Evolutionary conservation across 352 stramenopile species (phyloP).

Genomic region (Phytophthora hybrid): DNA sequence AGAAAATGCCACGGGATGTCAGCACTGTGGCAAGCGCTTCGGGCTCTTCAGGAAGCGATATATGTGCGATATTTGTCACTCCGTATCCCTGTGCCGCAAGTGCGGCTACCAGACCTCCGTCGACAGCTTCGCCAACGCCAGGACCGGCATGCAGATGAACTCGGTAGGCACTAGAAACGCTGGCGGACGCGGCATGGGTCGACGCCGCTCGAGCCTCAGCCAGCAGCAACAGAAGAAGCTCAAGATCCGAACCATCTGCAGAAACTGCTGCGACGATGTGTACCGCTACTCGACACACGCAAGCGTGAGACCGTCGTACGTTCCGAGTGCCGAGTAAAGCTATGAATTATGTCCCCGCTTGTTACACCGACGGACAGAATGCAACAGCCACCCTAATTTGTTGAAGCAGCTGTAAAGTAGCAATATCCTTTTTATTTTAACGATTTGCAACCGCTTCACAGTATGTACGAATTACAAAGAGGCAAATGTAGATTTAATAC

Average conservation of each 20-base stretch:
- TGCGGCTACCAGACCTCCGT: slow-evolving; percentile 59
- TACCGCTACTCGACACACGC: slow-evolving; percentile 56
- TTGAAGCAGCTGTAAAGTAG: no score
- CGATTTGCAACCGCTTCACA: no score
- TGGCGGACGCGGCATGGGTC: slow-evolving; percentile 22
- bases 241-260: slow-evolving; percentile 62
- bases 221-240: slow-evolving; percentile 50
- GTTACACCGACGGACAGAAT: no score
- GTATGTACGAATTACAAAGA: no score
- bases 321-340: slow-evolving; percentile 1
- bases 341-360: slow-evolving; percentile 26
- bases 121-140: slow-evolving; percentile 48
- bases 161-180: slow-evolving; percentile 15
- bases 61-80: slow-evolving; percentile 69
- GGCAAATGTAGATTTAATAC: no score
- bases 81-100: slow-evolving; percentile 62
- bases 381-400: no score
- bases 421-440: no score
- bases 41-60: slow-evolving; percentile 65
- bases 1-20: slow-evolving; percentile 47
- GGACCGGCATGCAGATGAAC: slow-evolving; percentile 39
- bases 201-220: slow-evolving; percentile 36
- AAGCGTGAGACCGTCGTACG: slow-evolving; percentile 36
- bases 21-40: slow-evolving; percentile 70
- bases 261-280: slow-evolving; percentile 58